Percentiles rank a stretch among this genome's conserved stretches.
These are phyloP conservation scores for Neurospora sp. DNA, from an alignment of 495 filamentous ascomycete species.

Conservation along the genomic window DNA sequence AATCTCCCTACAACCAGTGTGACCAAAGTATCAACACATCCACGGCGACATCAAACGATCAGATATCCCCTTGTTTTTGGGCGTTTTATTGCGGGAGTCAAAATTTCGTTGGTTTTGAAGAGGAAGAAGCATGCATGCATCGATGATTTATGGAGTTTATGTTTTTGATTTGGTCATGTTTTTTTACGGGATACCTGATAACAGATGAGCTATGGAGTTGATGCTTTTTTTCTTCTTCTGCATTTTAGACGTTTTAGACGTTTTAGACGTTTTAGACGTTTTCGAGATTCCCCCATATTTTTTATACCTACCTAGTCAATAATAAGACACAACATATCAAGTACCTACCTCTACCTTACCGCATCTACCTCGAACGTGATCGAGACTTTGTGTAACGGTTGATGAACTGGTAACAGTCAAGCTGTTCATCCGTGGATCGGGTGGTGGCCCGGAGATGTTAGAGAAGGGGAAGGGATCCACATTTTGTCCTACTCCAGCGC, in stretches of 20 bases:
- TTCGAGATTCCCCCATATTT: background rate
- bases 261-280: background rate
- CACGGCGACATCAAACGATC: background rate
- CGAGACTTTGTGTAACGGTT: background rate
- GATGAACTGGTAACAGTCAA: background rate
- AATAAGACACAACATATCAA: background rate
- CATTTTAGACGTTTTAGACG: background rate
- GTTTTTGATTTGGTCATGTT: background rate
- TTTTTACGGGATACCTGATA: background rate
- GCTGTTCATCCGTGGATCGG: background rate
- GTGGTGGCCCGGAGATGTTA: background rate
- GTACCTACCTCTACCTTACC: background rate
- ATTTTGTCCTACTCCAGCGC: background rate
- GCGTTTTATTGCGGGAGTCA: background rate
- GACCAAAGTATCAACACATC: background rate
- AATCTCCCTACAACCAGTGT: background rate
- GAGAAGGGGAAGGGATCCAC: background rate
- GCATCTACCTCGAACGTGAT: no score
- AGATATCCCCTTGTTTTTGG: background rate
- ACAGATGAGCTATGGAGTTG: background rate
- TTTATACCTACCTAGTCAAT: background rate
- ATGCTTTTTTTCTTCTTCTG: background rate
- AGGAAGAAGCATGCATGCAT: background rate
- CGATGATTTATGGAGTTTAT: background rate
- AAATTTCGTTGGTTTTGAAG: background rate